Evolutionary conservation across 2,329 filamentous ascomycete genomes (phyloP), one percentile per base, ranked within the genome.

Genomic region (Aspergillus ochraceoroseus): DNA sequence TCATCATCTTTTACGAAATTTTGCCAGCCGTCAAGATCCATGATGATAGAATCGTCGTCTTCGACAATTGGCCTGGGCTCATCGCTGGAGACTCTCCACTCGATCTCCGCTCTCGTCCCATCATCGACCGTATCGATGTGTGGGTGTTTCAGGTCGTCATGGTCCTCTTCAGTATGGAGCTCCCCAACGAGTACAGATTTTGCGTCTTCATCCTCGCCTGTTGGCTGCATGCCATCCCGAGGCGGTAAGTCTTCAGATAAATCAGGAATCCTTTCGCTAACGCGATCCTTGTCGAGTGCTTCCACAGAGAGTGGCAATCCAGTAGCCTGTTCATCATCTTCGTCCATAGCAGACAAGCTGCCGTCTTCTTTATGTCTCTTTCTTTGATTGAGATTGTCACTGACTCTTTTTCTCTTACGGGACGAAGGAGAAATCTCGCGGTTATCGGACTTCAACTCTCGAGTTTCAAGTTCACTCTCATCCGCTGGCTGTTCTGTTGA

Each of bases 281-380:
- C 22, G 14, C 12, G 4, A 12, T 18, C 29, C 19, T 36, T 30
- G 2, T 39, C 32, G 32, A 18, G 17, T 20, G 11, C 15, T 7
- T 29, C 34, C 23, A 30, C 27, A 20, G 25, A 20, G 17, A 20
- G 15, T 14, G 33, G 9, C 11, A 26, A 12, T 13, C 29, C 28
- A 18, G 17, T 31, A 19, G n/a, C 9, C 20, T 72, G 63, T 6
- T 73, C 72, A 41, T 72, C 71, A 12, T 32, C 27, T 11, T 43
- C 38, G 28, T 72, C 76, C 30, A 84, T 71, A 9, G 78, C 80
- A 57, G 88, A 88, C 4, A 90, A 71, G 53, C 87, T 85, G 53
- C 90, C 85, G 43, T 89, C 85, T 59, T 87, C 87, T 68, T 88
- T 90, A 54, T 83, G 84, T 33, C 86, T 80, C 63, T 94, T 92